Conservation (phyloP, 495 filamentous ascomycete genomes). For the Penicillium manginii region DNA sequence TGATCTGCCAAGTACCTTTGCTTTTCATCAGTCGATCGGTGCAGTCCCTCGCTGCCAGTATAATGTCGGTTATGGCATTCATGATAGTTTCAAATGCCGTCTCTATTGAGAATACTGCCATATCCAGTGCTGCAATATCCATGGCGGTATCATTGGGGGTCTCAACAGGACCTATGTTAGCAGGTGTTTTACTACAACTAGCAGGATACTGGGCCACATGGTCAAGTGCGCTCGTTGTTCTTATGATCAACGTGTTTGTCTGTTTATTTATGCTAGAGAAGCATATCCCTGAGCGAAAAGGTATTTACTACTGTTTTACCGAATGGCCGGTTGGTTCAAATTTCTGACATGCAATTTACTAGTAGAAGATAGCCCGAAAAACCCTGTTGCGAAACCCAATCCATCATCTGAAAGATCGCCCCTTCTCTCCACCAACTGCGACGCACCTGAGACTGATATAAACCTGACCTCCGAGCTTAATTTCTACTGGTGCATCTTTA, state of each 20-base stretch:
- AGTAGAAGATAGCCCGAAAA: not conserved
- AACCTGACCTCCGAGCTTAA: not conserved
- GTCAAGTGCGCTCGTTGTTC: constrained; percentile 11
- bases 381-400: not conserved
- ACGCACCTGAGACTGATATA: not conserved
- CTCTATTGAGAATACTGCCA: constrained; percentile 16
- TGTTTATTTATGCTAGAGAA: constrained; percentile 24
- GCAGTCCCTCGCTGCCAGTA: constrained; percentile 19
- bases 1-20: constrained; percentile 6
- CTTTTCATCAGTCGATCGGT: constrained; percentile 18
- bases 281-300: not conserved
- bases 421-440: not conserved
- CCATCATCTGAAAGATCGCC: constrained; percentile 1
- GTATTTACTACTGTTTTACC: too few species aligned
- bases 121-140: constrained; percentile 7
- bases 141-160: constrained; percentile 11
- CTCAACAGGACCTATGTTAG: constrained; percentile 15
- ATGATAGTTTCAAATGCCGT: constrained; percentile 21
- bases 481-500: constrained; percentile 11
- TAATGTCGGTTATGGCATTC: constrained; percentile 25
- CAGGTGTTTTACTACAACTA: constrained; percentile 18
- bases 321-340: too few species aligned
- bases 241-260: constrained; percentile 22
- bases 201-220: constrained; percentile 25
- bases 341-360: too few species aligned